Base-by-base conservation (phyloP, 2,329 filamentous ascomycete species). In the Claviceps humidiphila region DNA sequence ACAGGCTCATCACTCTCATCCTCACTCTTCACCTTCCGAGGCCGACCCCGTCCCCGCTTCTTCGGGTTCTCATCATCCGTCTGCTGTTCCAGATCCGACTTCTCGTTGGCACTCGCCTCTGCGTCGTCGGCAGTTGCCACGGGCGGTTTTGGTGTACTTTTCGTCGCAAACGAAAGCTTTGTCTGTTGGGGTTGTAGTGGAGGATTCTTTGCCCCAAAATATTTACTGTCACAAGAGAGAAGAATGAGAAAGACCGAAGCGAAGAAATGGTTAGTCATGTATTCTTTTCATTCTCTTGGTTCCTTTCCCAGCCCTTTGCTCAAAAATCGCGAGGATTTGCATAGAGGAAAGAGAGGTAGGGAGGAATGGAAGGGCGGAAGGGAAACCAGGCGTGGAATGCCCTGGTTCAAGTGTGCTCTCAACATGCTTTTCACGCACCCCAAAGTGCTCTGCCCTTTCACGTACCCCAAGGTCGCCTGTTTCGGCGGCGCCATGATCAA, bases 401-500 rank as follows among this genome's bases (percentile, higher is more conserved):
- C 30, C 30, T 34, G 30, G 9, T 34, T 34, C 9, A 34, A 34
- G 30, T 34, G 30, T 34, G 30, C 9, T 11, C 30, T 34, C 30
- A 11, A 34, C 8, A 34, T 34, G 30, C 11, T 34, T 9, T 34
- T 34, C 30, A 69, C 80, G 58, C 66, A 89, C 86, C 83, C 79
- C 67, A 91, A 71, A 60, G 83, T 88, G 64, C 77, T 80, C 74
- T 91, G 87, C 61, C 82, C 72, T 69, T 80, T 84, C 57, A 91
- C 89, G 72, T 93, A 95, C 89, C 87, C 87, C 67, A 95, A 72
- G 55, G 87, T 95, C 62, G 86, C 82, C 71, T 95, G 89, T 66
- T 87, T 89, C 44, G 71, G 71, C 59, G 73, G 70, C 70, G 73
- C 71, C 71, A 75, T 74, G 58, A 59, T 60, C 54, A 51, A 56